These are phyloP conservation scores for Mycena citricolor DNA, from an alignment of 1,284 basidiomycete genomes.

Conservation along the genomic window DNA sequence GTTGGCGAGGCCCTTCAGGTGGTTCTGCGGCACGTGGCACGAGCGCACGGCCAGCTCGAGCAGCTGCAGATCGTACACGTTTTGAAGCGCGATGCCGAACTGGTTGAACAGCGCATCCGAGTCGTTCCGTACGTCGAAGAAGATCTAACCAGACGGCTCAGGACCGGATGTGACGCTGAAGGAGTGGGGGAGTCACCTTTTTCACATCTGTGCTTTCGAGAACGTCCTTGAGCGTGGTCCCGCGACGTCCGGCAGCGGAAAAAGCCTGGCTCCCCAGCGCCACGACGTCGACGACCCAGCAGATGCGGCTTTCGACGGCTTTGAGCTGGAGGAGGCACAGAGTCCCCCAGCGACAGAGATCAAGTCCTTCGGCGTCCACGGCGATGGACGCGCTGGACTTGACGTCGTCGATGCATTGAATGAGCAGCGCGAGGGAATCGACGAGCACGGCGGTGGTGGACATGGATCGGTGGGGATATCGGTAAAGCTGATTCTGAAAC, in stretches of 20 bases:
- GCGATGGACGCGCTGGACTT: slow-evolving; percentile 22
- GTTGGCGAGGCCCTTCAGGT: slow-evolving; percentile 23
- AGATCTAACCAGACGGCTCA: slow-evolving; percentile 22
- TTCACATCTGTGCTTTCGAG: slow-evolving; percentile 23
- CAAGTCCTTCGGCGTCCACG: slow-evolving; percentile 33
- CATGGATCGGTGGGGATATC: neutral
- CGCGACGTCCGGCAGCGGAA: slow-evolving; percentile 22
- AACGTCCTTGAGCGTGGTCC: slow-evolving; percentile 25
- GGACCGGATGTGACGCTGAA: slow-evolving; percentile 4
- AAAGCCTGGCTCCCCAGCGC: slow-evolving; percentile 27
- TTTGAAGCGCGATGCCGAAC: slow-evolving; percentile 29
- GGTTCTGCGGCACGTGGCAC: slow-evolving; percentile 15
- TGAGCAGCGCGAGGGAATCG: slow-evolving; percentile 27
- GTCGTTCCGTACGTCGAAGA: slow-evolving; percentile 38
- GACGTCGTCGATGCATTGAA: slow-evolving; percentile 27
- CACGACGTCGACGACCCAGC: slow-evolving; percentile 33
- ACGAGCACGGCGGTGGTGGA: slow-evolving; percentile 23
- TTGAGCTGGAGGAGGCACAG: slow-evolving; percentile 31
- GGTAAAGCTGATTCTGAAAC: no score
- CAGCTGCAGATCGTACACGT: slow-evolving; percentile 35
- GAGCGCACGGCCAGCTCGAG: slow-evolving; percentile 33
- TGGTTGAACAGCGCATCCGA: slow-evolving; percentile 34
- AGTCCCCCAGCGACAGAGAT: slow-evolving; percentile 28
- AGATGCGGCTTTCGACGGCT: slow-evolving; percentile 24
- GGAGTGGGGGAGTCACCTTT: slow-evolving; percentile 20